phyloP scores from a whole-genome alignment of 176 grass and related monocot species.

The Oryza punctata region DNA sequence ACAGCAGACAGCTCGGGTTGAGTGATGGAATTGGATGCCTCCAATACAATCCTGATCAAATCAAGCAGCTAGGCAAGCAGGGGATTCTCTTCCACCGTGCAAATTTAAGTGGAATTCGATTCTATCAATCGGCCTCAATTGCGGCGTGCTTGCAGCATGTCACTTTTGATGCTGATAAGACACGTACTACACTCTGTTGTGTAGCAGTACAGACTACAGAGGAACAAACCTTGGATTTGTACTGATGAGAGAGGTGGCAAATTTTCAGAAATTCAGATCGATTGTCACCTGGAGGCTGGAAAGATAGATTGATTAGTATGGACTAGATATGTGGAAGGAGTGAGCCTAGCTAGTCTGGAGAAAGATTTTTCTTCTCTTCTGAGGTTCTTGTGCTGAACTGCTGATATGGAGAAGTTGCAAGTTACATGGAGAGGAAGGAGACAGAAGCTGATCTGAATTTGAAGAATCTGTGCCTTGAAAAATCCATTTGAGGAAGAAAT shows the following conservation, averaged over 20 bases:
- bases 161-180: neutral
- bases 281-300: neutral
- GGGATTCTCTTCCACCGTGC: neutral
- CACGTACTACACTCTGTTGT: neutral
- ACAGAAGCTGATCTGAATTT: slow-evolving; percentile 41
- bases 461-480: slow-evolving; percentile 58
- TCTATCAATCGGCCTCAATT: neutral
- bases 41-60: neutral
- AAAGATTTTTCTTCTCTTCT: too few relatives aligned
- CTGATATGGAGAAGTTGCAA: neutral
- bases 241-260: neutral
- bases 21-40: slow-evolving; percentile 47
- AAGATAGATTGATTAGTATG: neutral
- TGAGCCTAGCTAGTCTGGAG: neutral
- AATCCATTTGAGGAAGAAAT: slow-evolving; percentile 46
- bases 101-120: neutral
- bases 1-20: slow-evolving; percentile 3
- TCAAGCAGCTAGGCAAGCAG: neutral
- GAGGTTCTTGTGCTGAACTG: neutral
- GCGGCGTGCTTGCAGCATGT: neutral
- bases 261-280: neutral
- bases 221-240: neutral
- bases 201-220: neutral
- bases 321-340: slow-evolving; percentile 9
- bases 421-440: neutral